These are phyloP conservation scores for Sporothrix euskadiensis DNA, from an alignment of 2,329 filamentous ascomycete genomes.

Conservation along the genomic window DNA sequence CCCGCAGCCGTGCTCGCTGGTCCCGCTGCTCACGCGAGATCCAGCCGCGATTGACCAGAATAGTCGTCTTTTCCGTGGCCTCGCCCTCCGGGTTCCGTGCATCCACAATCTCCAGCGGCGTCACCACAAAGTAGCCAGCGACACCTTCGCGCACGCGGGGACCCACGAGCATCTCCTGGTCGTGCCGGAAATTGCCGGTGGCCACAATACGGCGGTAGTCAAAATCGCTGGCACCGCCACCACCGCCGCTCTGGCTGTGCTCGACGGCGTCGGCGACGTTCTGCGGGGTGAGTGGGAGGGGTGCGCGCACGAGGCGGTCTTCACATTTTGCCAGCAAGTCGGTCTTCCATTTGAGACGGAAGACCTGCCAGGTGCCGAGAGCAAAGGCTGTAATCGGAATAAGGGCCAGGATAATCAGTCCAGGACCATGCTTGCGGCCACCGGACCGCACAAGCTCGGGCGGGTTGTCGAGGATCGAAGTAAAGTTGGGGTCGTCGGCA, in stretches of 20 bases:
- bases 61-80: conserved; percentile 41
- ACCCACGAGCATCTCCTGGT: conserved; percentile 94
- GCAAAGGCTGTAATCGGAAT: conserved; percentile 90
- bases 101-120: conserved; percentile 67
- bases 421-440: conserved; percentile 72
- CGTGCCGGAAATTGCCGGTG: conserved; percentile 73
- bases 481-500: conserved; percentile 76
- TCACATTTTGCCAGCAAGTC: conserved; percentile 88
- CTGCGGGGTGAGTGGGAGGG: conserved; percentile 75
- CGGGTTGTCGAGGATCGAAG: conserved; percentile 84
- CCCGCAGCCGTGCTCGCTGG: conserved; percentile 62
- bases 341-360: conserved; percentile 90
- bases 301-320: conserved; percentile 82
- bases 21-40: conserved; percentile 73
- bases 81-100: not conserved
- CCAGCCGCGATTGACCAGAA: conserved; percentile 91
- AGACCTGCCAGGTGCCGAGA: conserved; percentile 93
- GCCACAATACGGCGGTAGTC: conserved; percentile 85
- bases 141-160: conserved; percentile 86
- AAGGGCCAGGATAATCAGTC: conserved; percentile 75
- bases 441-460: conserved; percentile 75
- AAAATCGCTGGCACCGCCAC: conserved; percentile 56
- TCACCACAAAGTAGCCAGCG: conserved; percentile 88
- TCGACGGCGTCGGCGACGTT: conserved; percentile 79
- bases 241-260: conserved; percentile 38